Conservation (phyloP, 345 rosid species). For the Xanthoceras sorbifolium region DNA sequence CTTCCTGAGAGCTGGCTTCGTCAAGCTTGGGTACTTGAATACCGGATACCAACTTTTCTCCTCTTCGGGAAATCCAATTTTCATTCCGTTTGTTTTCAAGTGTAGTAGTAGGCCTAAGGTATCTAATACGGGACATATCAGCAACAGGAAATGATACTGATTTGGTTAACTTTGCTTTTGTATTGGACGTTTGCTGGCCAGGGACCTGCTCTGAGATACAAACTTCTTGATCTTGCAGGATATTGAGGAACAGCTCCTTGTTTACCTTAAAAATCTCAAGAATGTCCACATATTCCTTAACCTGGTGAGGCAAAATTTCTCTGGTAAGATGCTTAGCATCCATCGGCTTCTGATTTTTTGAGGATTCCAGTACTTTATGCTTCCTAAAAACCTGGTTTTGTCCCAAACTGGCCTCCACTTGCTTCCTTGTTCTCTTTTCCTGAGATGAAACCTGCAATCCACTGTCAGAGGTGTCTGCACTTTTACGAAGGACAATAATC, state of each 20-base stretch:
- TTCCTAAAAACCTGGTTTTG: slow-evolving; percentile 13
- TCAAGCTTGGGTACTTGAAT: slow-evolving; percentile 17
- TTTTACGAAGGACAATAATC: slow-evolving; percentile 43
- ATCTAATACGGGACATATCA: slow-evolving; percentile 30
- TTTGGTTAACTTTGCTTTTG: slow-evolving; percentile 44
- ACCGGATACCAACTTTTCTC: slow-evolving; percentile 23
- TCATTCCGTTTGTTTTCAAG: slow-evolving; percentile 77
- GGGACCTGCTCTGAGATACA: slow-evolving; percentile 31
- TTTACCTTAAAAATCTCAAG: slow-evolving; percentile 58
- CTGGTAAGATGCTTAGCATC: slow-evolving; percentile 18
- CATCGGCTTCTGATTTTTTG: slow-evolving; percentile 18
- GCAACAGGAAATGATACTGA: slow-evolving; percentile 84
- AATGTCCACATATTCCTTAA: slow-evolving; percentile 59
- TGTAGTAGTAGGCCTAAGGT: slow-evolving; percentile 48
- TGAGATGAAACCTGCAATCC: slow-evolving; percentile 20
- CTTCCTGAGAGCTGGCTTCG: slow-evolving; percentile 16
- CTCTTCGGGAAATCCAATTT: slow-evolving; percentile 56
- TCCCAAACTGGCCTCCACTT: background rate
- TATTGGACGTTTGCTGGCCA: slow-evolving; percentile 33
- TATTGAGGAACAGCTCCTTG: slow-evolving; percentile 53
- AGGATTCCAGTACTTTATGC: slow-evolving; percentile 13
- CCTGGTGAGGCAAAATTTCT: slow-evolving; percentile 35
- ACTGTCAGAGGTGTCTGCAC: slow-evolving; percentile 17
- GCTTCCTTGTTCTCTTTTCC: slow-evolving; percentile 10
- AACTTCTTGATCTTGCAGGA: slow-evolving; percentile 45